Evolutionary conservation across 208 protist species (phyloP), one percentile per base, ranked within the genome.

Genomic region (Wallacemonas collosoma): DNA sequence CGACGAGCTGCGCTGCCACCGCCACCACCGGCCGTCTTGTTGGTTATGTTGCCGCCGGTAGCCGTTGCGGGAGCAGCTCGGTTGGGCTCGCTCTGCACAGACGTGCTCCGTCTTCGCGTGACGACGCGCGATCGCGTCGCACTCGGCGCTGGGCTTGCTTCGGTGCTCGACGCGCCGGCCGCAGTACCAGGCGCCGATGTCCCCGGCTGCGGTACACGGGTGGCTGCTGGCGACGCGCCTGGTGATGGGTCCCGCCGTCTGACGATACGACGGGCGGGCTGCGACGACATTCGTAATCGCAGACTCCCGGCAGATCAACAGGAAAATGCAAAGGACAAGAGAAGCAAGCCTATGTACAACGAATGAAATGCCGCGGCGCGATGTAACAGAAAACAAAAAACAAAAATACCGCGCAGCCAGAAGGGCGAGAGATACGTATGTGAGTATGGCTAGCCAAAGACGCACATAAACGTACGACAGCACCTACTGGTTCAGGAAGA

Each of bases 121-220:
- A 65, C 43, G 41, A 65, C 60, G 4, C 60, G 57, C 5, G 36
- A 11, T n/a, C 57, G 57, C 9, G 55, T 17, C 0, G 55, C 17
- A 60, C 55, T 60, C 0, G 43, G 8, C 6, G 62, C 26, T 53
- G 44, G 47, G 43, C 6, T 48, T 6, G 26, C 35, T n/a, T 1
- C 14, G 44, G 41, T 55, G 41, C 43, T 11, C 2, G 44, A 11
- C 35, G 47, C 38, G 35, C n/a, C 36, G 17, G 38, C 36, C 39
- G 50, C 41, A 54, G 56, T 26, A 26, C 56, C 45, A 12, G 15
- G 35, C 14, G 26, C 11, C 54, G 55, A 9, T 57, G 74, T 11
- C 76, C 26, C 15, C 71, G 72, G 45, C 64, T 60, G 8, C 67
- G 73, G 57, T 40, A 68, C 71, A 63, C 50, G 58, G 48, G 41